Evolutionary conservation across 129 eudicot genomes (phyloP).

Genomic region (Escallonia herrerae): DNA sequence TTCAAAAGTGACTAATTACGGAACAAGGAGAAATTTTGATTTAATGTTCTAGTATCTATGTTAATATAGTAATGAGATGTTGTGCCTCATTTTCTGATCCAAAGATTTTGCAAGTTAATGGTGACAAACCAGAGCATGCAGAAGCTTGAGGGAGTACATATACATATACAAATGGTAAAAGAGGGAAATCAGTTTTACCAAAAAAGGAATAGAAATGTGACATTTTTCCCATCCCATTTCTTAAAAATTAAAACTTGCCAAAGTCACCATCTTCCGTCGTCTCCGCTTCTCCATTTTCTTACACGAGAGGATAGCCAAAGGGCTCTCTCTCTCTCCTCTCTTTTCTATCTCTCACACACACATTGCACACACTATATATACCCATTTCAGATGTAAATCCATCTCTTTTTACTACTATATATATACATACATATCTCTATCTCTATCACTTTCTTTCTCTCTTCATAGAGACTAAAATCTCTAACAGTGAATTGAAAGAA

Average conservation of each 20-base stretch:
- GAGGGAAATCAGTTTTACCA: neutral
- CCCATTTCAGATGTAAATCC: slow-evolving; percentile 33
- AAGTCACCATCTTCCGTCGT: slow-evolving; percentile 35
- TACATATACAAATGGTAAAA: neutral
- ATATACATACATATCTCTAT: neutral
- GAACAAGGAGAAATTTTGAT: too few species aligned
- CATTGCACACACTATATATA: slow-evolving; percentile 9
- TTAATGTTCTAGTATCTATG: too few species aligned
- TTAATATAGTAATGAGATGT: too few species aligned
- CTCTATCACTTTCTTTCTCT: slow-evolving; percentile 8
- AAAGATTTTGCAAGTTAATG: neutral
- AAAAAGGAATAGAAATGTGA: neutral
- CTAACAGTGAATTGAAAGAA: slow-evolving; percentile 19
- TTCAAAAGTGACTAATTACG: too few species aligned
- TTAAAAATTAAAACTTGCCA: slow-evolving; percentile 2
- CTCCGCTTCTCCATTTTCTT: slow-evolving; percentile 33
- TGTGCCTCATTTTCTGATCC: neutral
- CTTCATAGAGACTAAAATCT: slow-evolving; percentile 5
- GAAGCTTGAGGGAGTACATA: neutral
- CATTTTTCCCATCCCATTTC: too few species aligned
- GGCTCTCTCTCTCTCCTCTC: slow-evolving; percentile 23
- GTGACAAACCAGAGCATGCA: neutral
- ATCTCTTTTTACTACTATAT: slow-evolving; percentile 12
- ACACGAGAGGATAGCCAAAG: slow-evolving; percentile 52
- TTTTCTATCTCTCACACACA: slow-evolving; percentile 19